A percentile compares a stretch with the other conserved stretches of the same genome.
phyloP scores from a whole-genome alignment of 2,329 filamentous ascomycete species.

The Cercospora sp. region DNA sequence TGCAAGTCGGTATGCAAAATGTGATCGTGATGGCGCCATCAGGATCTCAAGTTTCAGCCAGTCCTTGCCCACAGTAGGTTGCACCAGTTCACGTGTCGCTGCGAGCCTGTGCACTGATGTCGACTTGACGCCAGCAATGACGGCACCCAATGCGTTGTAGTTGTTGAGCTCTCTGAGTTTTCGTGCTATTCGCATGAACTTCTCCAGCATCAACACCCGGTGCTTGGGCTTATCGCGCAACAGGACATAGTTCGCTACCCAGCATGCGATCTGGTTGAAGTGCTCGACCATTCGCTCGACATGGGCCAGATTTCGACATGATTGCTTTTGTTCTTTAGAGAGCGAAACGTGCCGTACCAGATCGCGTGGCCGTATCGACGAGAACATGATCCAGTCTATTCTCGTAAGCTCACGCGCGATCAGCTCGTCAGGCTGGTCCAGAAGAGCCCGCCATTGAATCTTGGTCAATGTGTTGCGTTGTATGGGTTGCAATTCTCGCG shows the following conservation, averaged over 20 bases:
- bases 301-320: constrained; percentile 69
- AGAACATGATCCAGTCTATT: constrained; percentile 98
- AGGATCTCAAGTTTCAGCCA: constrained; percentile 86
- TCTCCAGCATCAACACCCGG: constrained; percentile 84
- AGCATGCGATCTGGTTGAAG: constrained; percentile 61
- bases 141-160: constrained; percentile 92
- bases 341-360: constrained; percentile 88
- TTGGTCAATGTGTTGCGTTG: constrained; percentile 74
- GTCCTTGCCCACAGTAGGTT: constrained; percentile 70
- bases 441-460: constrained; percentile 83
- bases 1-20: constrained; percentile 92
- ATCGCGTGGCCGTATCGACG: constrained; percentile 87
- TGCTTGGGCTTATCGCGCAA: constrained; percentile 96
- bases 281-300: constrained; percentile 94
- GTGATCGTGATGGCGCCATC: constrained; percentile 89
- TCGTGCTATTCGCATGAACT: constrained; percentile 85
- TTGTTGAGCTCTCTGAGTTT: constrained; percentile 91
- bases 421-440: constrained; percentile 80
- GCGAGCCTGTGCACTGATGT: constrained; percentile 79
- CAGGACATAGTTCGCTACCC: constrained; percentile 60
- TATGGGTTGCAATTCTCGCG: constrained; percentile 68
- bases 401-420: constrained; percentile 89
- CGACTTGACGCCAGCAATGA: constrained; percentile 88
- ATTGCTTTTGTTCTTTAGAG: constrained; percentile 54
- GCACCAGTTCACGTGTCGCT: constrained; percentile 75